These are phyloP conservation scores for Tilletia horrida DNA, from an alignment of 1,284 basidiomycete genomes.

Conservation along the genomic window DNA sequence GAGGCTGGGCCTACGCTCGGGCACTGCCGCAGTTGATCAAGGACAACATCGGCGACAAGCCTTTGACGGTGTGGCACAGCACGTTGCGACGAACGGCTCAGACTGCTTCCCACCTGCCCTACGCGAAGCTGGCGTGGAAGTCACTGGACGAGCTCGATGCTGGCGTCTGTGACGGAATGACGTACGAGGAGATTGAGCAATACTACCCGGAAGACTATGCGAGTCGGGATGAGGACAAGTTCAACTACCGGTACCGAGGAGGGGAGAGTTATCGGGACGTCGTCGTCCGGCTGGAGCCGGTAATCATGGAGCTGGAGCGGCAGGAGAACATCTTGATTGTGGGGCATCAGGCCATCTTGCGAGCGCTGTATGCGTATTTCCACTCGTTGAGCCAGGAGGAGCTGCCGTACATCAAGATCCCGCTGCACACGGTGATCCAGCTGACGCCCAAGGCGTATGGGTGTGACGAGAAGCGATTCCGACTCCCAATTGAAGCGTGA, in stretches of 20 bases:
- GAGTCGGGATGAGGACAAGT: slow-evolving; percentile 98
- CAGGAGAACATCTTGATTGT: slow-evolving; percentile 96
- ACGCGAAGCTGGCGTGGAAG: slow-evolving; percentile 96
- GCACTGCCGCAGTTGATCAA: slow-evolving; percentile 83
- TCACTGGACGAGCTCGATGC: slow-evolving; percentile 96
- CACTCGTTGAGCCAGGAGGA: slow-evolving; percentile 87
- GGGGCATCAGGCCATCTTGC: slow-evolving; percentile 73
- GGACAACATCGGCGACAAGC: slow-evolving; percentile 84
- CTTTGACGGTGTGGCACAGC: slow-evolving; percentile 94
- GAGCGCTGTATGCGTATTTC: slow-evolving; percentile 76
- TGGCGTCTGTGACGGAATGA: slow-evolving; percentile 99
- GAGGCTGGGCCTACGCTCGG: slow-evolving; percentile 78
- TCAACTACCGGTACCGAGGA: slow-evolving; percentile 89
- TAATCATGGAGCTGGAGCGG: slow-evolving; percentile 97
- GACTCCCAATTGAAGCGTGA: slow-evolving; percentile 50
- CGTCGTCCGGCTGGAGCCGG: slow-evolving; percentile 90
- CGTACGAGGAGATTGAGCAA: slow-evolving; percentile 90
- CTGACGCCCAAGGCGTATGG: slow-evolving; percentile 96
- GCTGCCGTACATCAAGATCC: slow-evolving; percentile 82
- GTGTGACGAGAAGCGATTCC: slow-evolving; percentile 88
- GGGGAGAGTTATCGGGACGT: slow-evolving; percentile 90
- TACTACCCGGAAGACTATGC: slow-evolving; percentile 98
- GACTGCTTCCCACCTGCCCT: slow-evolving; percentile 77
- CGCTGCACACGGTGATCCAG: slow-evolving; percentile 92
- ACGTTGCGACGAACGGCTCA: slow-evolving; percentile 89